Base-by-base conservation (phyloP, 371 early-diverging fungal species). In the Furculomyces boomerangus region DNA sequence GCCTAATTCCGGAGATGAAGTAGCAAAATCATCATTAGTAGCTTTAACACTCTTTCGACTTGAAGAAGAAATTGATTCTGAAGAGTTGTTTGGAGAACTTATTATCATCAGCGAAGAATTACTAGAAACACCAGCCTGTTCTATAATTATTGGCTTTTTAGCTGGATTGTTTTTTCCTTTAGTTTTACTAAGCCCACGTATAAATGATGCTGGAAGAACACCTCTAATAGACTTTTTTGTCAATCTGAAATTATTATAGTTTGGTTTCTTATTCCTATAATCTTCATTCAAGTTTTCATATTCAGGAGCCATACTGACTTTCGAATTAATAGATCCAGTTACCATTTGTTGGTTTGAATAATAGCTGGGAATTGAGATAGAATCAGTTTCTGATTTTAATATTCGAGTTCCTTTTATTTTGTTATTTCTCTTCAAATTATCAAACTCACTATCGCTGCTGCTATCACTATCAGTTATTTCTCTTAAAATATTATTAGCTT, bases 151-250 rank as follows among this genome's bases (percentile, higher is more conserved):
- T n/a, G n/a, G 35, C 22, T 43, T 7, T 20, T 43, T 20, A n/a
- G 32, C 5, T 7, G 3, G 16, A 24, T 27, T 20, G 20, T 24
- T 31, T 31, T 30, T 8, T 30, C 49, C 5, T 39, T 13, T 13
- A 39, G n/a, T n/a, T 8, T 5, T 30, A 51, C 41, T 18, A 16
- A 54, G 18, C 27, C 49, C 14, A 47, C 55, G 3, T n/a, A 54
- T 5, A 44, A 54, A 54, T 40, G 55, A 54, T 3, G 47, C 32
- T 41, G 55, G 55, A 14, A 54, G 39, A 25, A 54, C 55, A 2
- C 55, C 55, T 26, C 55, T 22, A 26, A 54, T 54, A 8, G 55
- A 37, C 25, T 54, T 54, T 54, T 54, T 54, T 7, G 49, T 49
- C 5, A 49, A 16, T 54, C 40, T 41, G 41, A n/a, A 10, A 50